These are phyloP conservation scores for Toxoplasma gondii DNA, from an alignment of 169 alveolate genomes.

Conservation along the genomic window DNA sequence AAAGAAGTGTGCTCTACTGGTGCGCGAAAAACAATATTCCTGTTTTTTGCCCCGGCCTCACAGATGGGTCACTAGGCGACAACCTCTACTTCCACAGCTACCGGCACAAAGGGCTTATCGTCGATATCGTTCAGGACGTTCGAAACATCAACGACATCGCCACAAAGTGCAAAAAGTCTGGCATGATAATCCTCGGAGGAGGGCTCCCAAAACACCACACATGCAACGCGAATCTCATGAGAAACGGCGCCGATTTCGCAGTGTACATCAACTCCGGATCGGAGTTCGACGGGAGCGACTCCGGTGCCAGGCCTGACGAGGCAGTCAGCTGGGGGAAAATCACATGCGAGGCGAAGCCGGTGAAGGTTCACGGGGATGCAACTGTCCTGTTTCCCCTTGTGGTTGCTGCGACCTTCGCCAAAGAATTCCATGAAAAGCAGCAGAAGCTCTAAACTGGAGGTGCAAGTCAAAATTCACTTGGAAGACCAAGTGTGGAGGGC, in stretches of 20 bases:
- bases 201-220: slow-evolving; percentile 96
- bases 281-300: slow-evolving; percentile 98
- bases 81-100: slow-evolving; percentile 88
- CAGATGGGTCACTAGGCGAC: slow-evolving; percentile 99
- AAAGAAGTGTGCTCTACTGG: slow-evolving; percentile 97
- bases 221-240: slow-evolving; percentile 98
- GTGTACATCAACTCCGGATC: slow-evolving; percentile 95
- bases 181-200: slow-evolving; percentile 95
- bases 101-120: slow-evolving; percentile 91
- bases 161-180: slow-evolving; percentile 92
- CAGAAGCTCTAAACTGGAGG: background rate
- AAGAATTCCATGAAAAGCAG: slow-evolving; percentile 18
- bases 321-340: slow-evolving; percentile 99
- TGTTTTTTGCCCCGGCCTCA: slow-evolving; percentile 98
- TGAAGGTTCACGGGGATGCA: slow-evolving; percentile 93
- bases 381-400: slow-evolving; percentile 74
- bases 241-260: slow-evolving; percentile 99
- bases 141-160: slow-evolving; percentile 94
- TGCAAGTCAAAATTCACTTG: background rate
- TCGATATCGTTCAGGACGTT: slow-evolving; percentile 96
- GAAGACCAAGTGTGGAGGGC: too few relatives aligned
- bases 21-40: slow-evolving; percentile 98
- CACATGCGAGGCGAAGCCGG: slow-evolving; percentile 91
- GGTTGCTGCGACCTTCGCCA: slow-evolving; percentile 74
- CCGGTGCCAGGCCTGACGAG: slow-evolving; percentile 99